Conservation (phyloP, 1,284 basidiomycete genomes). For the Anthracocystis setariae region DNA sequence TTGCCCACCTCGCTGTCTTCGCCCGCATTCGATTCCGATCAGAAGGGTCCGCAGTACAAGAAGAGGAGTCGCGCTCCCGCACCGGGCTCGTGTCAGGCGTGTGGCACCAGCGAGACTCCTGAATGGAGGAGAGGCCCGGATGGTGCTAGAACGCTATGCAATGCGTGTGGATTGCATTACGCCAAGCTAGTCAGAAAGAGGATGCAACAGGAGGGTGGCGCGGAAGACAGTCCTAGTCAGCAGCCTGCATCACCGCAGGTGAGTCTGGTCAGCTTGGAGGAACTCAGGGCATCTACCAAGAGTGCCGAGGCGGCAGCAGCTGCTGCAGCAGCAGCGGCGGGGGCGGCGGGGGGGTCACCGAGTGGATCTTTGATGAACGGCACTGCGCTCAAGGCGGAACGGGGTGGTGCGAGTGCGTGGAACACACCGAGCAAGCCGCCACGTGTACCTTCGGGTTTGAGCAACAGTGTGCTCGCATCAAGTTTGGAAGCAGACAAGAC, state of each 20-base stretch:
- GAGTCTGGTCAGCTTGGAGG: conserved; percentile 52
- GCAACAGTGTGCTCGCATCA: conserved; percentile 20
- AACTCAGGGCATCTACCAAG: conserved; percentile 57
- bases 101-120: conserved; percentile 60
- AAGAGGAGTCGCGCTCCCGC: conserved; percentile 65
- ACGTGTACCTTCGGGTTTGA: conserved; percentile 17
- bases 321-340: conserved; percentile 22
- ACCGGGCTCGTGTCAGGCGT: conserved; percentile 60
- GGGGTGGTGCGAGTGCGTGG: conserved; percentile 22
- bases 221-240: conserved; percentile 30
- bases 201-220: conserved; percentile 49
- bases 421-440: conserved; percentile 42
- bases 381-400: conserved; percentile 25
- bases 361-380: conserved; percentile 31
- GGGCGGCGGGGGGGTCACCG: conserved; percentile 19
- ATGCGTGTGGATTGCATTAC: conserved; percentile 62
- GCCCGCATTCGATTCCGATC: conserved; percentile 37
- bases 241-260: conserved; percentile 23
- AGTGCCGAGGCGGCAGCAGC: conserved; percentile 31
- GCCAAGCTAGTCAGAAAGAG: conserved; percentile 59
- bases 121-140: conserved; percentile 66
- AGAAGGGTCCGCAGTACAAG: conserved; percentile 60
- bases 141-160: conserved; percentile 65
- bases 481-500: conserved; percentile 4
- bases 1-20: conserved; percentile 41